These are phyloP conservation scores for Phialophora tarda DNA, from an alignment of 2,329 filamentous ascomycete species.

Conservation along the genomic window DNA sequence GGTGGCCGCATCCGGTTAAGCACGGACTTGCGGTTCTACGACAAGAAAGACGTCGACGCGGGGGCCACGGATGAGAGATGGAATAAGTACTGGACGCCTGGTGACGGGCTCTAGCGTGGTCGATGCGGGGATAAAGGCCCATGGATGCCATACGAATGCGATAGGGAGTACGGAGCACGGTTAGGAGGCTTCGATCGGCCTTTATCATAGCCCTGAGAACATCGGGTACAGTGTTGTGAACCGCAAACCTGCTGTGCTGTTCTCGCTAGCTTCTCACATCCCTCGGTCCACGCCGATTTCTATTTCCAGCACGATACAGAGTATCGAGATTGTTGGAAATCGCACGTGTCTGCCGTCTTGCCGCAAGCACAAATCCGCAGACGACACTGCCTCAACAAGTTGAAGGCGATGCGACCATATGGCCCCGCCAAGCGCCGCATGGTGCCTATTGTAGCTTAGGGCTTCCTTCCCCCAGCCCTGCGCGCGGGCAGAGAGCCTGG, in stretches of 20 bases:
- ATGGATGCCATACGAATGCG: background rate
- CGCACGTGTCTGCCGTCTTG: background rate
- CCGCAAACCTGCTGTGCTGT: background rate
- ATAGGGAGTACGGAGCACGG: background rate
- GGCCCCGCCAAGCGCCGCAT: conserved; percentile 1
- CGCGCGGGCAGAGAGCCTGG: background rate
- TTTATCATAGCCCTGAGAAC: background rate
- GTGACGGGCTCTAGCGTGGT: conserved; percentile 42
- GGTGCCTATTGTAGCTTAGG: background rate
- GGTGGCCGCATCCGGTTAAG: conserved; percentile 48
- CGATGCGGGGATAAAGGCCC: background rate
- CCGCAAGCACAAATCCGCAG: too few relatives aligned
- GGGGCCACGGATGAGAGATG: conserved; percentile 46
- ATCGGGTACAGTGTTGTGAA: background rate
- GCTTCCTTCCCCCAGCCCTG: background rate
- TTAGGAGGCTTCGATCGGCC: background rate
- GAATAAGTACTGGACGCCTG: conserved; percentile 48
- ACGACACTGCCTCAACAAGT: too few relatives aligned
- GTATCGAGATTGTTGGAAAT: background rate
- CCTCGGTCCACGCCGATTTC: too few relatives aligned
- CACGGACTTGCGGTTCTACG: conserved; percentile 52
- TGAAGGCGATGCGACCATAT: too few relatives aligned
- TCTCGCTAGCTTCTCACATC: background rate
- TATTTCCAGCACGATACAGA: background rate
- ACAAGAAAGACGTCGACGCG: conserved; percentile 40